A percentile compares a stretch with the other conserved stretches of the same genome.
These are phyloP conservation scores for Ophiosphaerella narmari DNA, from an alignment of 2,329 filamentous ascomycete species.

Conservation along the genomic window DNA sequence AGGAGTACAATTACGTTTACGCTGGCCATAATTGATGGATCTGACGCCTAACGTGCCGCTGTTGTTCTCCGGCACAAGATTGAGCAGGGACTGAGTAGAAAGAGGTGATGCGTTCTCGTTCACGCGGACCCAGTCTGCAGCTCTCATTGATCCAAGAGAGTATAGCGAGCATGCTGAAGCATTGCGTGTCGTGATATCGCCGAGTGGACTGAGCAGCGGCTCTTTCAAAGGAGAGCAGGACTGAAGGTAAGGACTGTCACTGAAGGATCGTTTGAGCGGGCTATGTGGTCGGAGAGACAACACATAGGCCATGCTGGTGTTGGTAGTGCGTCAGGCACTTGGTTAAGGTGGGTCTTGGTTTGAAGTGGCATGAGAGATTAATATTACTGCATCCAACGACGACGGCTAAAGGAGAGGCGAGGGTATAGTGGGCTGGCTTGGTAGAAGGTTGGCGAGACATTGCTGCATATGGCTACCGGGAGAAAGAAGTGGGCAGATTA, in stretches of 20 bases:
- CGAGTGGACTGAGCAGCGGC: constrained; percentile 27
- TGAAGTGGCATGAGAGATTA: constrained; percentile 44
- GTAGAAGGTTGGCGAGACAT: constrained; percentile 14
- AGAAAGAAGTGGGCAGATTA: constrained; percentile 16
- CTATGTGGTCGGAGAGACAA: constrained; percentile 46
- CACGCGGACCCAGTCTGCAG: constrained; percentile 28
- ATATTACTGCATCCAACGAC: constrained; percentile 40
- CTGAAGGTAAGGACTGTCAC: constrained; percentile 45
- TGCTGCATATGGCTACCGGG: constrained; percentile 10
- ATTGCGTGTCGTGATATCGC: constrained; percentile 37
- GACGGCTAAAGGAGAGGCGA: constrained; percentile 35
- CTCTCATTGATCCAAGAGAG: constrained; percentile 29
- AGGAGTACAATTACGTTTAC: constrained; percentile 26
- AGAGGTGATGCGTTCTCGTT: constrained; percentile 42
- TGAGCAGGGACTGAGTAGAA: constrained; percentile 39
- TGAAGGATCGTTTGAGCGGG: constrained; percentile 49
- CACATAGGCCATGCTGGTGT: constrained; percentile 44
- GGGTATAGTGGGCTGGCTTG: constrained; percentile 12
- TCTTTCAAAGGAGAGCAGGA: constrained; percentile 40
- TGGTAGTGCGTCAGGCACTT: constrained; percentile 23
- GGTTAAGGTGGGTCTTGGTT: constrained; percentile 22
- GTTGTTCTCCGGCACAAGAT: constrained; percentile 33
- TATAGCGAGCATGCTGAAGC: constrained; percentile 44
- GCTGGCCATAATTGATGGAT: constrained; percentile 17
- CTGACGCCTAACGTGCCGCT: constrained; percentile 2